Conservation (phyloP, 805 yeast genomes). For the Nakazawaea anatomiae region DNA sequence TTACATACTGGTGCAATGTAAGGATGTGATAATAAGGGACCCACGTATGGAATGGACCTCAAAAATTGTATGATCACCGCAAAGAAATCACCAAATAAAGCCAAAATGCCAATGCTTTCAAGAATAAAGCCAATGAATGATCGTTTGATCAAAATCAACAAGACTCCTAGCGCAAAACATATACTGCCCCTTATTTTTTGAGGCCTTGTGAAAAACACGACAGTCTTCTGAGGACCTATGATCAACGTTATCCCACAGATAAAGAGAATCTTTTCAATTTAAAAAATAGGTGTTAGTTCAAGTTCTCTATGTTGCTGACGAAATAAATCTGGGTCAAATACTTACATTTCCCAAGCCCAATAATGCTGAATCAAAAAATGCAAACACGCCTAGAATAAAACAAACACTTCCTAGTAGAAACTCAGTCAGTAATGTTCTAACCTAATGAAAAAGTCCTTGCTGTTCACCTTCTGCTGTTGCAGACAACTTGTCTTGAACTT, state of each 20-base stretch:
- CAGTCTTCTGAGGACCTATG: constrained; percentile 82
- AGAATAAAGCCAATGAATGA: constrained; percentile 81
- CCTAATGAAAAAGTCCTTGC: too few relatives aligned
- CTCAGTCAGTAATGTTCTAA: too few relatives aligned
- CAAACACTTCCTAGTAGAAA: constrained; percentile 47
- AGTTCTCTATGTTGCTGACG: neutral
- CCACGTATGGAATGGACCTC: constrained; percentile 82
- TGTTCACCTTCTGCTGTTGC: too few relatives aligned
- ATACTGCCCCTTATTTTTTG: constrained; percentile 81
- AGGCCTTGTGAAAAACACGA: constrained; percentile 80
- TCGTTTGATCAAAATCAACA: constrained; percentile 66
- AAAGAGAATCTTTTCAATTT: constrained; percentile 40
- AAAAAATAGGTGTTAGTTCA: neutral
- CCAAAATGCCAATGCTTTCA: constrained; percentile 86
- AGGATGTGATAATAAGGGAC: constrained; percentile 80
- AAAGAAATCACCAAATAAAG: constrained; percentile 86
- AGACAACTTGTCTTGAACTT: constrained; percentile 10
- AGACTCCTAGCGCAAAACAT: constrained; percentile 70
- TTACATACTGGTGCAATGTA: constrained; percentile 63
- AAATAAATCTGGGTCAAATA: neutral
- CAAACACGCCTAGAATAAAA: constrained; percentile 74
- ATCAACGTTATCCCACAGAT: constrained; percentile 78
- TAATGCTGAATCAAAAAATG: constrained; percentile 84
- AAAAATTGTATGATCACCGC: constrained; percentile 83
- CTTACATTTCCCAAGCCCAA: constrained; percentile 80